Evolutionary conservation across 306 rosid genomes (phyloP), one percentile per base, ranked within the genome.

Genomic region (Fagus sylvatica): DNA sequence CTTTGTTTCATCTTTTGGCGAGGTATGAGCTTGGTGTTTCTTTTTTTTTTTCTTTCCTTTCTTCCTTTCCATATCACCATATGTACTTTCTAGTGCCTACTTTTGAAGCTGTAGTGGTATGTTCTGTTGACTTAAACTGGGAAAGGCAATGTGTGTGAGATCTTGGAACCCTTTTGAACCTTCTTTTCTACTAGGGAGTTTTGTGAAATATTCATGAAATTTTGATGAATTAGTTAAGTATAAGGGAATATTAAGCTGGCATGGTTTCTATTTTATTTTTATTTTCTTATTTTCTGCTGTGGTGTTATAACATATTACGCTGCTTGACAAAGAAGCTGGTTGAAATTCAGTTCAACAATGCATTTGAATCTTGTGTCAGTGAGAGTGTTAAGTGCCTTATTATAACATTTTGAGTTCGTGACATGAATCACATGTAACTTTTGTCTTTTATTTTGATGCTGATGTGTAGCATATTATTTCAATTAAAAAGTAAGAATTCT

Each of bases 1-100:
- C 64, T 93, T 93, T 85, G 82, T 88, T 76, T 90, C 97, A 76
- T 88, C 95, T 67, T 93, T 88, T 79, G 84, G 82, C 65, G 74
- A 87, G 94, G 98, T 93, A 62, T 41, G 37, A 75, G 74, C 48
- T 73, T 74, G 17, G 57, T 16, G 34, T 36, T 9, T 60, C 13
- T 57, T 41, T 1, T 71, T 17, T 4, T 53, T 13, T 19, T 62
- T 40, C 55, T 17, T 71, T n/a, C n/a, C 65, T 7, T 46, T 16
- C 53, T 55, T 55, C 34, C n/a, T n/a, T n/a, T n/a, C n/a, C n/a
- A n/a, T n/a, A n/a, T n/a, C n/a, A n/a, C 34, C 48, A 17, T 56
- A 3, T 17, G 40, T 48, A 17, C 42, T 64, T 46, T 71, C 15
- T 55, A 37, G 42, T 42, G 41, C 57, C 57, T 16, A 19, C 71